Percentiles rank a stretch among this genome's conserved stretches.
These are phyloP conservation scores for Penicillium griseofulvum DNA, from an alignment of 2,329 filamentous ascomycete genomes.

Conservation along the genomic window DNA sequence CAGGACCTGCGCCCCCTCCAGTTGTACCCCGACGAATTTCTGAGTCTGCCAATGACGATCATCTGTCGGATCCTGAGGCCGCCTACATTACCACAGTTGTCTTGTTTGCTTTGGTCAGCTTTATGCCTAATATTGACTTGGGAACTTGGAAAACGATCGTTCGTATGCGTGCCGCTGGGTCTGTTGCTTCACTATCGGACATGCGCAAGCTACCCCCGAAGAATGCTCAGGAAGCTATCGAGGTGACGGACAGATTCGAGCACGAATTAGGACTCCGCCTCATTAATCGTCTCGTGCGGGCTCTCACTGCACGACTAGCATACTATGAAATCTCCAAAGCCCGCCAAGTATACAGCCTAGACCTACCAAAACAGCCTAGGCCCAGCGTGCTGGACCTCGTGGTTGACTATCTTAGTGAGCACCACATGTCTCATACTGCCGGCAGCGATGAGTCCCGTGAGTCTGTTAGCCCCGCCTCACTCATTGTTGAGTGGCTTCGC, in stretches of 20 bases:
- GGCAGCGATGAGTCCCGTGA: conserved; percentile 9
- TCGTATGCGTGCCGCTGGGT: conserved; percentile 43
- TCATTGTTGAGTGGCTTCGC: conserved; percentile 49
- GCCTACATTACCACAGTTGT: conserved; percentile 40
- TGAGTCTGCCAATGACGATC: conserved; percentile 29
- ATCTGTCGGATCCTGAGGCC: conserved; percentile 39
- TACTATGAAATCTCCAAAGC: conserved; percentile 50
- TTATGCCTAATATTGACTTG: conserved; percentile 37
- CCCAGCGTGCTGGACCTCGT: conserved; percentile 37
- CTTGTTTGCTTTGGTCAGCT: conserved; percentile 39
- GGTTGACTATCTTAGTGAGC: conserved; percentile 35
- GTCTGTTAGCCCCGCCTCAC: conserved; percentile 28
- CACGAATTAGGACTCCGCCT: conserved; percentile 53
- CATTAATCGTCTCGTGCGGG: conserved; percentile 49
- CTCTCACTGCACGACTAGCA: conserved; percentile 49
- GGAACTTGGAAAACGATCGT: conserved; percentile 42
- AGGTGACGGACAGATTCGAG: conserved; percentile 47
- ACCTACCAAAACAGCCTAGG: conserved; percentile 29
- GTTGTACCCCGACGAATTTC: conserved; percentile 28
- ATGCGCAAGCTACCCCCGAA: conserved; percentile 34
- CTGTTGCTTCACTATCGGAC: conserved; percentile 38
- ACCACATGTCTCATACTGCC: conserved; percentile 20
- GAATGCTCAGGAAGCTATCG: conserved; percentile 32
- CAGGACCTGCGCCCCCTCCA: conserved; percentile 15
- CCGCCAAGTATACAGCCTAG: conserved; percentile 28